Evolutionary conservation across 768 basidiomycete genomes (phyloP).

Genomic region (Mycena metata): DNA sequence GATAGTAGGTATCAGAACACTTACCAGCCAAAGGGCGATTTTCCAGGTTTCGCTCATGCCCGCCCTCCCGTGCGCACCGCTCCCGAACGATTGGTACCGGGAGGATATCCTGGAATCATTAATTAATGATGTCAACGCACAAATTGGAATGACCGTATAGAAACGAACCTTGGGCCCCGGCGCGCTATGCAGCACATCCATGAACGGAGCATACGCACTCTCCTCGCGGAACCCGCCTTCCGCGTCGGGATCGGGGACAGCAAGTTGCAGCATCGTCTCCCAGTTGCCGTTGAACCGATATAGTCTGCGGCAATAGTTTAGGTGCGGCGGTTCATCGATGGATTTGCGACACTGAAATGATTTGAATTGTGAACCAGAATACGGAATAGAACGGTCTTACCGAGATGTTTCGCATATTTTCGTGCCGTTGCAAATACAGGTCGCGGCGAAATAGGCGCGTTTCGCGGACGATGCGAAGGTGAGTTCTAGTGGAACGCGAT

Average conservation of each 20-base stretch:
- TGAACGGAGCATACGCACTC: conserved; percentile 13
- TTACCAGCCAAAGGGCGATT: background rate
- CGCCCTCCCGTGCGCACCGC: background rate
- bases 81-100: conserved; percentile 16
- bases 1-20: background rate
- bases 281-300: conserved; percentile 8
- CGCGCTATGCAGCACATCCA: conserved; percentile 3
- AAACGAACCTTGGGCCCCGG: conserved; percentile 9
- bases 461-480: conserved; percentile 24
- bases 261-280: conserved; percentile 11
- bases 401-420: background rate
- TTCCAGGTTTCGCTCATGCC: background rate
- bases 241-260: background rate
- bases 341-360: no score
- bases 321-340: background rate
- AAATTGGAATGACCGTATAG: background rate
- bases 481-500: background rate
- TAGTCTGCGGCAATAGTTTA: background rate
- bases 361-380: no score
- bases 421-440: background rate
- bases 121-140: no score
- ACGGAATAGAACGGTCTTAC: no score
- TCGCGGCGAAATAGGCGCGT: conserved; percentile 4
- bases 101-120: background rate
- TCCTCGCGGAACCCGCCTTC: conserved; percentile 15